Percentiles rank a stretch among this genome's conserved stretches.
Conservation (phyloP, 257 asterid species). For the Scutellaria minor region DNA sequence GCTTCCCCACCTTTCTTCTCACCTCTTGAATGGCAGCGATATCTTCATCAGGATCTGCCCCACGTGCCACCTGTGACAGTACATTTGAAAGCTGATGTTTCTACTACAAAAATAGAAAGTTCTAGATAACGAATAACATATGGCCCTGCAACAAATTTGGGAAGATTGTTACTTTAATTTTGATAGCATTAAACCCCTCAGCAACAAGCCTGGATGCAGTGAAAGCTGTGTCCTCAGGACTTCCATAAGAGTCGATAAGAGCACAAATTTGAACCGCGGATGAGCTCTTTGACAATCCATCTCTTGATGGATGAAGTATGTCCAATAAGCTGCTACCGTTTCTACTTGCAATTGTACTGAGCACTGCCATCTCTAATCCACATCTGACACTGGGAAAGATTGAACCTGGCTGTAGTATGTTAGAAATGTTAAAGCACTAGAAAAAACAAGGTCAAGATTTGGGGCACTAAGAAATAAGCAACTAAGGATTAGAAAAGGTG, state of each 20-base stretch:
- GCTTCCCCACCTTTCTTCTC: conserved; percentile 72
- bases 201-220: conserved; percentile 66
- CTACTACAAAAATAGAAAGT: not conserved
- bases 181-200: conserved; percentile 86
- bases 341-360: conserved; percentile 75
- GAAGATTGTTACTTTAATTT: conserved; percentile 63
- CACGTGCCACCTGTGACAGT: conserved; percentile 74
- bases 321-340: conserved; percentile 65
- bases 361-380: conserved; percentile 96
- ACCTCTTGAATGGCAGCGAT: conserved; percentile 78
- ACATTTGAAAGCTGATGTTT: conserved; percentile 18
- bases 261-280: conserved; percentile 72
- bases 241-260: conserved; percentile 78
- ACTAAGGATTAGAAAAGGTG: conserved; percentile 35
- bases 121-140: too few species aligned
- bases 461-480: not conserved
- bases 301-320: conserved; percentile 56
- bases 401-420: conserved; percentile 70
- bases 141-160: not conserved
- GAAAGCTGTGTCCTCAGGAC: conserved; percentile 73
- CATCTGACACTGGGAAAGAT: conserved; percentile 93
- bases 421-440: conserved; percentile 29
- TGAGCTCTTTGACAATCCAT: conserved; percentile 44
- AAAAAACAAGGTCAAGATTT: conserved; percentile 25
- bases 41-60: conserved; percentile 74